phyloP scores from a whole-genome alignment of 371 early-diverging fungal species.

The Globomyces sp. region DNA sequence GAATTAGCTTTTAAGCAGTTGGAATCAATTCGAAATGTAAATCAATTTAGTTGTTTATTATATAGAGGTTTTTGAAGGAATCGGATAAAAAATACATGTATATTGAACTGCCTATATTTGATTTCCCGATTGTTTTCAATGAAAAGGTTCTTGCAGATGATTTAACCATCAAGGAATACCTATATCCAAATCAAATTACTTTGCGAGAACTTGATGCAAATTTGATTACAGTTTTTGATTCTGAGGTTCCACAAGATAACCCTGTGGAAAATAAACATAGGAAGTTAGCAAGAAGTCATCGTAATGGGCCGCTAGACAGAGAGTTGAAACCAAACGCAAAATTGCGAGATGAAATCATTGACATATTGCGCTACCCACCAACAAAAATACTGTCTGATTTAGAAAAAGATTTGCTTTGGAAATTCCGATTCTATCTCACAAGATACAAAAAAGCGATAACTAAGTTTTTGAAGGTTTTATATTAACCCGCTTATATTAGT shows the following conservation, averaged over 20 bases:
- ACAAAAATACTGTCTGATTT: constrained; percentile 74
- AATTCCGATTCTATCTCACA: constrained; percentile 90
- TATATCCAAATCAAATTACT: constrained; percentile 24
- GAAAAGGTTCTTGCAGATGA: constrained; percentile 40
- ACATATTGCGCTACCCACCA: constrained; percentile 88
- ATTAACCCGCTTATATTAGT: constrained; percentile 20
- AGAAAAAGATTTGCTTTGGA: constrained; percentile 95
- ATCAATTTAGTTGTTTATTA: no score
- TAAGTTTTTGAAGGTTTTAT: constrained; percentile 76
- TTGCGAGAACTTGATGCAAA: constrained; percentile 28
- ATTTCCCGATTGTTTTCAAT: constrained; percentile 88
- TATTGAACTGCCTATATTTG: constrained; percentile 88
- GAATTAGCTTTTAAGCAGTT: background rate
- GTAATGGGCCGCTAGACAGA: constrained; percentile 84
- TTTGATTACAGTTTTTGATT: constrained; percentile 36
- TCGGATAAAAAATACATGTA: constrained; percentile 63
- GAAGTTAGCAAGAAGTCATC: constrained; percentile 85
- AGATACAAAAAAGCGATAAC: constrained; percentile 91
- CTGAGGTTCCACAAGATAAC: constrained; percentile 56
- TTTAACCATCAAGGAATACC: constrained; percentile 42
- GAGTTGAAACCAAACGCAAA: constrained; percentile 94
- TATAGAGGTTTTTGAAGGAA: no score
- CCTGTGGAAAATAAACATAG: constrained; percentile 96
- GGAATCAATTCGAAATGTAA: background rate
- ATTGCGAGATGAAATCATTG: constrained; percentile 87